A percentile compares a stretch with the other conserved stretches of the same genome.
phyloP scores from a whole-genome alignment of 371 early-diverging fungal genomes.

The Parasitella parasitica region DNA sequence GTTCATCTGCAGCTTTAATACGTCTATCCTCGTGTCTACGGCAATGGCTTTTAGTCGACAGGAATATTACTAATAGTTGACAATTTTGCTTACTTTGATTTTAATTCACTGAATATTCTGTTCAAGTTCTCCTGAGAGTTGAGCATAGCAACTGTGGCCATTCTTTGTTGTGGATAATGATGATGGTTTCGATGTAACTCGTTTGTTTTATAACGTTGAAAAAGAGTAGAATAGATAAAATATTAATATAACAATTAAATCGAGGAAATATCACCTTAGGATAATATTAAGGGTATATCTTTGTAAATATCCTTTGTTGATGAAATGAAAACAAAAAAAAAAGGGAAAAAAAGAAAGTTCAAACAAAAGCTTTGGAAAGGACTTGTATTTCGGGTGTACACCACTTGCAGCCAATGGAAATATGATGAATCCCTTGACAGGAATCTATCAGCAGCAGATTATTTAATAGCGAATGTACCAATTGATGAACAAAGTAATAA shows the following conservation, averaged over 20 bases:
- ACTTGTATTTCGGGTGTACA: background rate
- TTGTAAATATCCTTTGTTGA: background rate
- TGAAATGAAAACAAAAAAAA: background rate
- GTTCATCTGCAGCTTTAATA: conserved; percentile 59
- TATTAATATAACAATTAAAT: background rate
- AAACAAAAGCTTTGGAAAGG: background rate
- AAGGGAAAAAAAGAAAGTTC: background rate
- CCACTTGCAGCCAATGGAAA: background rate
- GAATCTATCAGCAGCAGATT: too few species aligned
- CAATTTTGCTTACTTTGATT: conserved; percentile 55
- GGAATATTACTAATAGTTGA: too few species aligned
- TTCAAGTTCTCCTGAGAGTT: conserved; percentile 51
- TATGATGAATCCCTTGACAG: too few species aligned
- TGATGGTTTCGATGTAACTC: background rate
- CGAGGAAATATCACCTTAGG: background rate
- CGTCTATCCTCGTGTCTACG: conserved; percentile 57
- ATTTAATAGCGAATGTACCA: too few species aligned
- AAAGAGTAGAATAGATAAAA: background rate
- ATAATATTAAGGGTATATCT: background rate
- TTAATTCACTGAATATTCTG: conserved; percentile 49
- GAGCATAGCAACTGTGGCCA: conserved; percentile 47
- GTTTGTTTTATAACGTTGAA: background rate
- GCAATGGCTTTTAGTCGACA: background rate
- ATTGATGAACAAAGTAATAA: too few species aligned
- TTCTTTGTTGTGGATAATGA: background rate